Evolutionary conservation across 352 stramenopile genomes (phyloP), one percentile per base, ranked within the genome.

Genomic region (Phytophthora rubi): DNA sequence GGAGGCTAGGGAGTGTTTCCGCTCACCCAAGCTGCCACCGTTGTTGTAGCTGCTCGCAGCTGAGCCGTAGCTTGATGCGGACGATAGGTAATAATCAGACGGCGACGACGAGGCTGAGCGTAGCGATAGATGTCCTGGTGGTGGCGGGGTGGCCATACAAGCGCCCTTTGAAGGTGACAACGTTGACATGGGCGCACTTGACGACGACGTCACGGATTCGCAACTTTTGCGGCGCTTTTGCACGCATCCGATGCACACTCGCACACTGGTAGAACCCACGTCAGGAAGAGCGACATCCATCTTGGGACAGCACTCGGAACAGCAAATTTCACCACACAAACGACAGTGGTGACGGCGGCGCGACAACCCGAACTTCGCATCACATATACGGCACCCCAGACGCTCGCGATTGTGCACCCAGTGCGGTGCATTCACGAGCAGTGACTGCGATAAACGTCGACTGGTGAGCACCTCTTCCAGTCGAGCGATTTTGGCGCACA

Each of bases 271-370:
- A 28, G 73, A 77, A 15, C 83, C 80, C 1, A 88, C 75, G 32
- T 88, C 81, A 1, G 85, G 83, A 18, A 94, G 80, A 37, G 79
- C 82, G 21, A 94, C 78, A 59, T 92, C 86, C 75, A 93, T 89
- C 59, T 94, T 94, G n/a, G 86, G 86, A 2, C 79, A 91, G 65
- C 86, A 94, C 35, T 90, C 83, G 2, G 83, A 86, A 61, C 86
- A 94, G 57, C 83, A 91, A 62, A 94, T 66, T 72, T 94, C 86
- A 45, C 86, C 86, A 30, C 86, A 94, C 18, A 94, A 65, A 23
- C 86, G 86, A 59, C 86, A 94, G 58, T 94, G 86, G 70, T 94
- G 86, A 32, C 86, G 86, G 16, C 86, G 81, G 30, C 86, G 84
- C 12, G 84, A 89, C n/a, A 94, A 44, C 0, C 75, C 77, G 63